Conservation (phyloP, 2,329 filamentous ascomycete genomes). For the Aspergillus pseudonomiae region DNA sequence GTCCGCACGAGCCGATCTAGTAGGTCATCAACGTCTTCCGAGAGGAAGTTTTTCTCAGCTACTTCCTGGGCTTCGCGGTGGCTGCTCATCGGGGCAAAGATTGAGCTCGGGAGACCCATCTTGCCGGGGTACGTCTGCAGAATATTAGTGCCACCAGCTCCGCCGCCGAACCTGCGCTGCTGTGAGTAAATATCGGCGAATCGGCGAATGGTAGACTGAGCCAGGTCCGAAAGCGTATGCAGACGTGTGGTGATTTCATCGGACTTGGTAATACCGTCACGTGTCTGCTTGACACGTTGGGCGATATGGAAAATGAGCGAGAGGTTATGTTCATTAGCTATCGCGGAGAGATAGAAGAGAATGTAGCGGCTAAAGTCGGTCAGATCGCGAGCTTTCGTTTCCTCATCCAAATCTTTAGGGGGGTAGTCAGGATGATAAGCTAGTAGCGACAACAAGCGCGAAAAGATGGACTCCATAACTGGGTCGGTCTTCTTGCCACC, state of each 20-base stretch:
- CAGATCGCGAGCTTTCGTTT: conserved; percentile 60
- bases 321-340: conserved; percentile 85
- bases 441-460: conserved; percentile 80
- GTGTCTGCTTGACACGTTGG: conserved; percentile 87
- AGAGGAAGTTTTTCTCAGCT: conserved; percentile 81
- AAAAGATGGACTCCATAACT: conserved; percentile 78
- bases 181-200: conserved; percentile 87
- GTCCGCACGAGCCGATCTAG: conserved; percentile 77
- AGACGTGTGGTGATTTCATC: conserved; percentile 55
- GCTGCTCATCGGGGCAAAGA: conserved; percentile 75
- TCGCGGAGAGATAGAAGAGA: conserved; percentile 80
- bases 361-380: conserved; percentile 86
- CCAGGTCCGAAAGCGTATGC: conserved; percentile 85
- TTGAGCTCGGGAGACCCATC: conserved; percentile 74
- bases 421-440: conserved; percentile 91
- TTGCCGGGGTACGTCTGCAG: conserved; percentile 83
- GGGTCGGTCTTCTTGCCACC: conserved; percentile 48
- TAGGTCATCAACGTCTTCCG: conserved; percentile 73
- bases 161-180: conserved; percentile 52
- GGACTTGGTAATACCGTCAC: conserved; percentile 71
- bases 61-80: conserved; percentile 82
- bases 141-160: conserved; percentile 49
- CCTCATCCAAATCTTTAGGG: conserved; percentile 37
- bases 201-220: conserved; percentile 77
- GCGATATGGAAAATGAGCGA: conserved; percentile 89